Percentiles rank a stretch among this genome's conserved stretches.
These are phyloP conservation scores for Penicillium odoratum DNA, from an alignment of 495 filamentous ascomycete species.

Conservation along the genomic window DNA sequence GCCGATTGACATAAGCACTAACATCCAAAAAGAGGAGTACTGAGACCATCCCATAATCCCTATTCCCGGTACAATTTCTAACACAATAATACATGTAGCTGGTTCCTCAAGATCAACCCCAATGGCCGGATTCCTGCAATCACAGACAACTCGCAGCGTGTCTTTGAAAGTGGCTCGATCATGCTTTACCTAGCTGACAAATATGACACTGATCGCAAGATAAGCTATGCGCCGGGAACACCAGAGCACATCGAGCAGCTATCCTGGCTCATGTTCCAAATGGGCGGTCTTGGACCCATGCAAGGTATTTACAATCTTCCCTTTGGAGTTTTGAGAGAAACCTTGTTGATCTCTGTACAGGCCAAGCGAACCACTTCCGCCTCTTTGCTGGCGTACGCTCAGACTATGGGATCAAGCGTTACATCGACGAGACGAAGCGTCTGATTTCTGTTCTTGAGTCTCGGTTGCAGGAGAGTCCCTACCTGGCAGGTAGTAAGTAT, in stretches of 20 bases:
- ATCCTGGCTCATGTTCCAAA: slow-evolving; percentile 49
- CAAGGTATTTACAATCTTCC: slow-evolving; percentile 23
- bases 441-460: slow-evolving; percentile 44
- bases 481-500: slow-evolving; percentile 40
- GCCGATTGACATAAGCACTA: slow-evolving; percentile 62
- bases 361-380: slow-evolving; percentile 46
- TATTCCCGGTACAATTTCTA: background rate
- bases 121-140: slow-evolving; percentile 88
- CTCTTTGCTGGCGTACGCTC: slow-evolving; percentile 37
- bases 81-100: slow-evolving; percentile 28
- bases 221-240: slow-evolving; percentile 43
- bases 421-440: slow-evolving; percentile 38
- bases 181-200: slow-evolving; percentile 48
- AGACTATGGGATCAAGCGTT: slow-evolving; percentile 44
- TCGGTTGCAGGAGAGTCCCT: slow-evolving; percentile 43
- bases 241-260: slow-evolving; percentile 46
- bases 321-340: background rate
- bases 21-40: slow-evolving; percentile 68
- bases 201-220: slow-evolving; percentile 46
- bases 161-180: slow-evolving; percentile 51
- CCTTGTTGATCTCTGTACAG: slow-evolving; percentile 16
- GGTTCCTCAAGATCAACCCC: slow-evolving; percentile 86
- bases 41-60: background rate
- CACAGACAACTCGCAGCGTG: slow-evolving; percentile 35
- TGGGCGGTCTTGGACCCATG: slow-evolving; percentile 43